Evolutionary conservation across 768 basidiomycete genomes (phyloP).

Genomic region (Scleroderma citrinum): DNA sequence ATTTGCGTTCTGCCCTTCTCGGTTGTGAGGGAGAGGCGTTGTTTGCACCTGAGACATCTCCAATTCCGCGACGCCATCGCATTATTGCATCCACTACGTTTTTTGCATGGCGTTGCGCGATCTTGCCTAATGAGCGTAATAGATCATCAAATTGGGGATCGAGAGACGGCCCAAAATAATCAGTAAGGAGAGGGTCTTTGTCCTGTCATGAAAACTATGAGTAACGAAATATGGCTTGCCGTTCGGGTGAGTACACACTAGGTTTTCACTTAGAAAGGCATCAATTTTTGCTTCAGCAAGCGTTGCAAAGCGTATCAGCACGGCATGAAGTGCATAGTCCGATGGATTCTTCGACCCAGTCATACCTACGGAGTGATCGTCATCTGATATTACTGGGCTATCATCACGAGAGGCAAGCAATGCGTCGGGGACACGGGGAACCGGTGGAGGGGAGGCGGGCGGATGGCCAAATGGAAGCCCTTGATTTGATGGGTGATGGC

Average conservation of each 20-base stretch:
- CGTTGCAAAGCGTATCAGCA: constrained; percentile 82
- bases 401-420: constrained; percentile 48
- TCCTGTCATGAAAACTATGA: constrained; percentile 40
- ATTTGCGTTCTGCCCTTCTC: constrained; percentile 54
- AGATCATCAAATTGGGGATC: constrained; percentile 82
- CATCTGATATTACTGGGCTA: constrained; percentile 46
- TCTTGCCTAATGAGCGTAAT: constrained; percentile 77
- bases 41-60: constrained; percentile 42
- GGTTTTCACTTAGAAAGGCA: constrained; percentile 56
- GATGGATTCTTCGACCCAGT: constrained; percentile 77
- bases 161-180: constrained; percentile 63
- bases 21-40: constrained; percentile 10
- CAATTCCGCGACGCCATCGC: constrained; percentile 80
- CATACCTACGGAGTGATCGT: constrained; percentile 57
- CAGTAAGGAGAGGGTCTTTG: constrained; percentile 57
- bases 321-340: constrained; percentile 82
- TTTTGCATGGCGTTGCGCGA: constrained; percentile 80
- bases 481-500: constrained; percentile 21
- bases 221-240: background rate
- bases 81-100: constrained; percentile 82
- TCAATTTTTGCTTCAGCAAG: constrained; percentile 79
- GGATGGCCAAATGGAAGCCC: constrained; percentile 20
- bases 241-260: constrained; percentile 41
- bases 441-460: constrained; percentile 63
- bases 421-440: constrained; percentile 68